Percentiles rank a stretch among this genome's conserved stretches.
Conservation (phyloP, 805 yeast genomes). For the Millerozyma miso region DNA sequence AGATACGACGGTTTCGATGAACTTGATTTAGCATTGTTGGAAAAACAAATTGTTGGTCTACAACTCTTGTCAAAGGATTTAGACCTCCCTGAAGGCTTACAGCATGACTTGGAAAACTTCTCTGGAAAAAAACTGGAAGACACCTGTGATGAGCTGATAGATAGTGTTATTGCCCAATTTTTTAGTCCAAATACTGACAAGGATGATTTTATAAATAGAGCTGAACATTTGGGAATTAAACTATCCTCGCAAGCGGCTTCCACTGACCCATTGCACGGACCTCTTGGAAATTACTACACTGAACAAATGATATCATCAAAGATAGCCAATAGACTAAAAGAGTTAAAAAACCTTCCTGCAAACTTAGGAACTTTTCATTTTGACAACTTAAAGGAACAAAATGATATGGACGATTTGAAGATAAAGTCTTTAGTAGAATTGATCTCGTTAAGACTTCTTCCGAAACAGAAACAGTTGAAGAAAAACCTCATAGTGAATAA, state of each 20-base stretch:
- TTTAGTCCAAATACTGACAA: slow-evolving; percentile 1
- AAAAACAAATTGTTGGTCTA: slow-evolving; percentile 58
- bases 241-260: slow-evolving; percentile 17
- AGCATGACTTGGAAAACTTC: slow-evolving; percentile 26
- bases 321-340: slow-evolving; percentile 53
- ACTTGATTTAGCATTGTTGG: slow-evolving; percentile 44
- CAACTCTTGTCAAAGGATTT: slow-evolving; percentile 63
- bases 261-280: slow-evolving; percentile 31
- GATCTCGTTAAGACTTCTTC: slow-evolving; percentile 59
- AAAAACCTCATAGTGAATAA: slow-evolving; percentile 52
- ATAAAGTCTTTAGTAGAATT: slow-evolving; percentile 66
- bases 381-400: slow-evolving; percentile 25
- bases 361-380: slow-evolving; percentile 58
- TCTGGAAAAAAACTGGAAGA: slow-evolving; percentile 3
- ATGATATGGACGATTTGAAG: slow-evolving; percentile 48
- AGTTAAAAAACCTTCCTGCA: slow-evolving; percentile 64
- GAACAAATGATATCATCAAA: slow-evolving; percentile 54
- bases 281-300: slow-evolving; percentile 46
- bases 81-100: slow-evolving; percentile 55
- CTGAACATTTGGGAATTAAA: slow-evolving; percentile 37
- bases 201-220: slow-evolving; percentile 27
- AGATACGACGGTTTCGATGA: slow-evolving; percentile 9
- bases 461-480: slow-evolving; percentile 68
- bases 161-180: slow-evolving; percentile 6
- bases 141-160: neutral